Evolutionary conservation across 257 asterid species (phyloP).

Genomic region (Rauvolfia tetraphylla): DNA sequence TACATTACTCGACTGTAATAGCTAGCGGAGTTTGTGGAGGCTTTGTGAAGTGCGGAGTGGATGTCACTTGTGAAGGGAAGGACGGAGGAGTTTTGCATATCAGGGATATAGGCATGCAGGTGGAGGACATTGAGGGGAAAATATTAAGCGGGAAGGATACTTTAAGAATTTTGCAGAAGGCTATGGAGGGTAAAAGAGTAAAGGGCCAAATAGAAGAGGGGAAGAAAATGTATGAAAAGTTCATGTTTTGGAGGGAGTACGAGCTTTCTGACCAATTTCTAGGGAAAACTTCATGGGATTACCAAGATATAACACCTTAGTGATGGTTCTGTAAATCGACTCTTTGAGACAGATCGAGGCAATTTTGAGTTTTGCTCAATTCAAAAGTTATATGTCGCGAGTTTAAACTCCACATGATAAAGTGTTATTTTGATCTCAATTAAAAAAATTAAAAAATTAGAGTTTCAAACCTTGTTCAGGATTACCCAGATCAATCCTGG

Average conservation of each 20-base stretch:
- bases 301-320: no score
- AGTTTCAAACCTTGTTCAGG: no score
- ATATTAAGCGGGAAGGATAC: constrained; percentile 44
- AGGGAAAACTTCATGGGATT: no score
- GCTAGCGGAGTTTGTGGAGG: constrained; percentile 23
- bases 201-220: constrained; percentile 29
- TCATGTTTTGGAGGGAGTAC: not conserved
- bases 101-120: constrained; percentile 56
- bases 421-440: no score
- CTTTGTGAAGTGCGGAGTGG: constrained; percentile 45
- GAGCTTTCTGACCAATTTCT: not conserved
- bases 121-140: constrained; percentile 77
- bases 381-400: no score
- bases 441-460: no score
- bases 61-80: constrained; percentile 51
- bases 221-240: constrained; percentile 28
- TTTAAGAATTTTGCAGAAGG: constrained; percentile 39
- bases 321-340: no score
- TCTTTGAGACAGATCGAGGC: no score
- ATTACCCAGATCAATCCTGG: no score
- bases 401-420: no score
- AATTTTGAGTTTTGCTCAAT: no score
- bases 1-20: constrained; percentile 48
- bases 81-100: constrained; percentile 56
- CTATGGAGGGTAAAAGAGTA: constrained; percentile 51